A percentile compares a stretch with the other conserved stretches of the same genome.
These are phyloP conservation scores for Artemisia argyi DNA, from an alignment of 129 eudicot species.

Conservation along the genomic window DNA sequence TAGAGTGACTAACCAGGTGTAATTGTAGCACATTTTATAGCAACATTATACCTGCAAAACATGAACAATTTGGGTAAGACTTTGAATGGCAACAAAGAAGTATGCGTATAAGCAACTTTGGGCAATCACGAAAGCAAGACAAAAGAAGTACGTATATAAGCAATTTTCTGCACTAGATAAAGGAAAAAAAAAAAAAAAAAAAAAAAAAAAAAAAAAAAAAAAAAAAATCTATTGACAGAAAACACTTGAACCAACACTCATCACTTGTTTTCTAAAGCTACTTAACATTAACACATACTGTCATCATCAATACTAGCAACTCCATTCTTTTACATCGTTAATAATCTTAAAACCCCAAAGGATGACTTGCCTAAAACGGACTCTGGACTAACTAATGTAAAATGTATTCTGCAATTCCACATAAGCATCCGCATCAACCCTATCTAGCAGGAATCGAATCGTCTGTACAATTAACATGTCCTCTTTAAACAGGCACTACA, in stretches of 20 bases:
- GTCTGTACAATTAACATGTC: not conserved
- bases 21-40: slow-evolving; percentile 95
- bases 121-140: not conserved
- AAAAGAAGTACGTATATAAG: not conserved
- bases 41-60: slow-evolving; percentile 85
- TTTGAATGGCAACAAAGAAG: slow-evolving; percentile 13
- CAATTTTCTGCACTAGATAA: not conserved
- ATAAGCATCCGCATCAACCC: slow-evolving; percentile 1
- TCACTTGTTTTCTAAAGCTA: slow-evolving; percentile 13
- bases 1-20: slow-evolving; percentile 74
- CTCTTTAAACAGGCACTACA: slow-evolving; percentile 7
- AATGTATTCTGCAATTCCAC: not conserved
- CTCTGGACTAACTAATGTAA: slow-evolving; percentile 6
- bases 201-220: too few species aligned
- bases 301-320: not conserved
- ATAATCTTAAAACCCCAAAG: not conserved
- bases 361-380: slow-evolving; percentile 9
- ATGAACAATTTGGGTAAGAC: slow-evolving; percentile 6
- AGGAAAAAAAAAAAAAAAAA: too few species aligned
- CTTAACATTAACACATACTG: not conserved
- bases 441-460: slow-evolving; percentile 9
- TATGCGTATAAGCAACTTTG: slow-evolving; percentile 1
- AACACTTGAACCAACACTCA: not conserved
- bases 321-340: not conserved
- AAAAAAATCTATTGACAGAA: not conserved